Percentiles rank a stretch among this genome's conserved stretches.
phyloP scores from a whole-genome alignment of 2,329 filamentous ascomycete genomes.

The Colletotrichum godetiae region DNA sequence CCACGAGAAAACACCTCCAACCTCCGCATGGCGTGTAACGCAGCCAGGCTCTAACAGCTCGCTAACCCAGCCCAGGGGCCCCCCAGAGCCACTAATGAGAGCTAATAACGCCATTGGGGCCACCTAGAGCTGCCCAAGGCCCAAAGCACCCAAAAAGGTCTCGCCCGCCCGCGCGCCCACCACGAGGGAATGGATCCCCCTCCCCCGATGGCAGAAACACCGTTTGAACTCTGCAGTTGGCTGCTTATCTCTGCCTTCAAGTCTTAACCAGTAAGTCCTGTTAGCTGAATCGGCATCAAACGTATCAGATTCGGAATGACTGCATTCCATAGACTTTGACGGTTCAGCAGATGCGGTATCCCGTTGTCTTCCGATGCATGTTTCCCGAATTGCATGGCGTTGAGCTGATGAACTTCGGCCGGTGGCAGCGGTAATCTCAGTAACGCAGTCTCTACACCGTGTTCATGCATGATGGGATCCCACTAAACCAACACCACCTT shows the following conservation, averaged over 20 bases:
- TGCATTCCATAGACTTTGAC: neutral
- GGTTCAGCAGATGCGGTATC: neutral
- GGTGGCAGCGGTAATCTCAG: neutral
- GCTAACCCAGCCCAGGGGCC: constrained; percentile 20
- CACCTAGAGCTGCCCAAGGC: constrained; percentile 5
- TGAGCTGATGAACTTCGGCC: neutral
- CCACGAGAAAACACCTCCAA: neutral
- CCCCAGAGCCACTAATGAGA: constrained; percentile 5
- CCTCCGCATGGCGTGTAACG: constrained; percentile 30
- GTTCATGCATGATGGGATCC: constrained; percentile 7
- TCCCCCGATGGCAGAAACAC: constrained; percentile 14
- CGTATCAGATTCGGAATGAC: neutral
- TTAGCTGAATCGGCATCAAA: neutral
- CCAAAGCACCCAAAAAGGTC: neutral
- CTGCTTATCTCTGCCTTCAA: neutral
- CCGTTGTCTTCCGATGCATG: neutral
- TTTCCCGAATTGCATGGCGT: constrained; percentile 9
- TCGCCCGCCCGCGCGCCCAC: constrained; percentile 9
- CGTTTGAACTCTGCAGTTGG: constrained; percentile 17
- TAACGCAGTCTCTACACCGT: constrained; percentile 8
- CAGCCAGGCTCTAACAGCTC: constrained; percentile 18
- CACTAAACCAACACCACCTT: neutral
- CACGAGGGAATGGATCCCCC: constrained; percentile 14
- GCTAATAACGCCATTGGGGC: constrained; percentile 32
- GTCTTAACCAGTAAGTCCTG: neutral